Evolutionary conservation across 2,329 filamentous ascomycete genomes (phyloP).

Genomic region (Botrytis fabae): DNA sequence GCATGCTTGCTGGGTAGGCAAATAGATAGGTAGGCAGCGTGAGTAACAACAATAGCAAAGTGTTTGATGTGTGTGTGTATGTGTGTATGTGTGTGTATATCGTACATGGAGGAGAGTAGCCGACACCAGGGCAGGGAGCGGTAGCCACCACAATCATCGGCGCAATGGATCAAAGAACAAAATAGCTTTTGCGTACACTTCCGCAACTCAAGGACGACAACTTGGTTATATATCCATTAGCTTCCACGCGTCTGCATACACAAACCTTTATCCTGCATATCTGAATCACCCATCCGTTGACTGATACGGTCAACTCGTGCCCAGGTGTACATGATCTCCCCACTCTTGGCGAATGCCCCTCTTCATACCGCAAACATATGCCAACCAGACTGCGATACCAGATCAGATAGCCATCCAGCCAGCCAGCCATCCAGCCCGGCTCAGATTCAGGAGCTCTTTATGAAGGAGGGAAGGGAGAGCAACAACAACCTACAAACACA

Average conservation of each 20-base stretch:
- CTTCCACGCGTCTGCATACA: not conserved
- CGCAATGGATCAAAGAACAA: not conserved
- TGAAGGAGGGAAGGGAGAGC: conserved; percentile 10
- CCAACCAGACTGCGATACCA: conserved; percentile 2
- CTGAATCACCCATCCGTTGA: not conserved
- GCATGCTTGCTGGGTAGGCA: not conserved
- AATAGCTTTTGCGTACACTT: not conserved
- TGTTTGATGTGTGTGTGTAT: not conserved
- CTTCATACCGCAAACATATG: conserved; percentile 18
- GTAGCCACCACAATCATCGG: not conserved
- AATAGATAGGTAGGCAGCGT: not conserved
- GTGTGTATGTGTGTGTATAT: no score
- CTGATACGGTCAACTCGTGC: not conserved
- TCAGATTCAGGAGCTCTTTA: conserved; percentile 23
- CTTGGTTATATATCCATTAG: not conserved
- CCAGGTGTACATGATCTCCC: conserved; percentile 17
- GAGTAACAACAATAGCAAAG: not conserved
- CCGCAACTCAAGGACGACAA: not conserved
- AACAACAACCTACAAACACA: conserved; percentile 21
- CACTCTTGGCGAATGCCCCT: conserved; percentile 20
- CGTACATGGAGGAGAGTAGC: no score
- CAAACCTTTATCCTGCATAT: not conserved
- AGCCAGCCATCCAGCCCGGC: conserved; percentile 1
- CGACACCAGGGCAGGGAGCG: not conserved
- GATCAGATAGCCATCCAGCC: conserved; percentile 4